phyloP scores from a whole-genome alignment of 495 filamentous ascomycete genomes.

The Podospora sp. region DNA sequence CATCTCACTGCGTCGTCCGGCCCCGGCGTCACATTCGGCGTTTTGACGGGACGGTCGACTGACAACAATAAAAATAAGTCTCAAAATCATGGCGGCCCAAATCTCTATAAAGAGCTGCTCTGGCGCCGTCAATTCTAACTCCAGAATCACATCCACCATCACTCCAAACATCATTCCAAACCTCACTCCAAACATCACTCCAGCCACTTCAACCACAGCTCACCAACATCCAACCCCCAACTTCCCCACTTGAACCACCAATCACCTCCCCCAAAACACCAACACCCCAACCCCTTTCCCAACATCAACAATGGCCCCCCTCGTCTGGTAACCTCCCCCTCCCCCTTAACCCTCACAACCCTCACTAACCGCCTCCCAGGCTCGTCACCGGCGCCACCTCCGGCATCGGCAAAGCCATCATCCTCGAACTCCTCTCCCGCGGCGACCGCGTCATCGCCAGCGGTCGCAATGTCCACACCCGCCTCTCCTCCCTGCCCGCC shows the following conservation, averaged over 20 bases:
- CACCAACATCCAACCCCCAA: no score
- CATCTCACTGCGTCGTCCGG: neutral
- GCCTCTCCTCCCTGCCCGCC: constrained; percentile 27
- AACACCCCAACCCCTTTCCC: neutral
- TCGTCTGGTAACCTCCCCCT: neutral
- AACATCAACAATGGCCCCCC: constrained; percentile 3
- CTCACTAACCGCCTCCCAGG: constrained; percentile 29
- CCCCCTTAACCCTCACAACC: neutral
- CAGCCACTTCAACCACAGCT: no score
- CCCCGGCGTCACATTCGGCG: neutral
- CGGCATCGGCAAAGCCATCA: constrained; percentile 37
- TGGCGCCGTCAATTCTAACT: neutral
- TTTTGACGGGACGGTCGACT: neutral
- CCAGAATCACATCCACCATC: constrained; percentile 3
- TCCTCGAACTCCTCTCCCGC: constrained; percentile 44
- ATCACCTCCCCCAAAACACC: neutral
- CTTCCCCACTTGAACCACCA: neutral
- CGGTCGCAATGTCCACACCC: constrained; percentile 36
- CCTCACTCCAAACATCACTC: neutral
- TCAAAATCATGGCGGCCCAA: neutral
- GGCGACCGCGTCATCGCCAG: constrained; percentile 54
- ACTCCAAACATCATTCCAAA: neutral
- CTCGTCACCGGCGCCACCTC: constrained; percentile 39
- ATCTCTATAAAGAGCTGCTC: neutral
- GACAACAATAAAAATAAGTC: neutral